These are phyloP conservation scores for Teunomyces cretensis DNA, from an alignment of 805 yeast genomes.

Conservation along the genomic window DNA sequence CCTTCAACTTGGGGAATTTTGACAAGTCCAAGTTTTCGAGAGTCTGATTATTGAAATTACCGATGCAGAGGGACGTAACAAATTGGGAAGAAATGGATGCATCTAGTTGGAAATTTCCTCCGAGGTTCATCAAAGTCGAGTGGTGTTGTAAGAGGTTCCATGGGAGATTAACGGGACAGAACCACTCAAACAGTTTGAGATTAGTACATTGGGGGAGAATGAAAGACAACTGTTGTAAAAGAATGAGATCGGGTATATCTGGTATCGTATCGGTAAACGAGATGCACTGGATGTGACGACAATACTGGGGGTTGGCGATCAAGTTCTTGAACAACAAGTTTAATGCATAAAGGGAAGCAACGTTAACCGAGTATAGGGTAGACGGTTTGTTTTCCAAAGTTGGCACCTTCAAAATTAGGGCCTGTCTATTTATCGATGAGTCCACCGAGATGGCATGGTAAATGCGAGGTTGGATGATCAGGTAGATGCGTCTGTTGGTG, in stretches of 20 bases:
- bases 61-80: background rate
- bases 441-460: slow-evolving; percentile 9
- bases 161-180: slow-evolving; percentile 4
- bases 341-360: slow-evolving; percentile 12
- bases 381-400: background rate
- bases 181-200: slow-evolving; percentile 9
- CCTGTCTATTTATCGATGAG: slow-evolving; percentile 11
- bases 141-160: background rate
- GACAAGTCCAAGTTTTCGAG: background rate
- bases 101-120: slow-evolving; percentile 7
- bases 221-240: slow-evolving; percentile 5
- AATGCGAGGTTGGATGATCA: slow-evolving; percentile 6
- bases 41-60: background rate
- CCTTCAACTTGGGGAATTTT: background rate
- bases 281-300: slow-evolving; percentile 5
- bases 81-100: background rate
- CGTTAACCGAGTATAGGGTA: slow-evolving; percentile 1
- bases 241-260: slow-evolving; percentile 9
- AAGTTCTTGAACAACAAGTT: slow-evolving; percentile 12
- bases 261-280: slow-evolving; percentile 9
- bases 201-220: slow-evolving; percentile 7
- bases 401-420: background rate
- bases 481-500: slow-evolving; percentile 5
- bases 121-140: background rate
- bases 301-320: background rate